Evolutionary conservation across 2,329 filamentous ascomycete genomes (phyloP), one percentile per base, ranked within the genome.

Genomic region (Aspergillus fijiensis): DNA sequence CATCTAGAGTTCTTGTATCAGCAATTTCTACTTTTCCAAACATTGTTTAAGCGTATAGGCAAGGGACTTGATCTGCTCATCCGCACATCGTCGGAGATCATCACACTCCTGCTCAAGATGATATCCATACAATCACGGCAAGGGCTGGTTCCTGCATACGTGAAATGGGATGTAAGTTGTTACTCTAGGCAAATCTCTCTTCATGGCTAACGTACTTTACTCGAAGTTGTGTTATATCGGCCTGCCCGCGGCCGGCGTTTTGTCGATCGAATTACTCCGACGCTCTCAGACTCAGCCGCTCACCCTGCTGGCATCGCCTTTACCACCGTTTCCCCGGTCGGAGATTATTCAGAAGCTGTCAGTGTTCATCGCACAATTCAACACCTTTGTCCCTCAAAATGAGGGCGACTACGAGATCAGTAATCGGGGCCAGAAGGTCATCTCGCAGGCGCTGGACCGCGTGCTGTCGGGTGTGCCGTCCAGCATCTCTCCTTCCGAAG

Each of bases 281-380:
- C 63, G 59, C n/a, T 65, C 62, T 2, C 65, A 63, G 23, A 25
- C 58, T 1, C 31, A 55, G 11, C 1, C 29, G 19, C 14, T 42
- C 16, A 19, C 14, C 1, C 35, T 33, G 35, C 21, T 58, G n/a
- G 50, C 57, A 2, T 16, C 19, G 10, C 31, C 5, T 33, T 21
- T 9, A 5, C 39, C 11, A 39, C 45, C 58, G 1, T 65, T 67
- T 21, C 64, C 67, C 3, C 63, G 67, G 16, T 65, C 67, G 4
- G 59, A 65, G 23, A 53, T 68, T 9, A 66, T 69, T 14, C 67
- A 70, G 27, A 64, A 69, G 5, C 57, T 70, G 4, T 66, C 62
- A 39, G 63, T 70, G 9, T 67, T 68, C 10, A 58, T 63, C 2
- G 55, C 65, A 5, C 52, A 63, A 5, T 10, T 66, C 10, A 61